Percentiles rank a stretch among this genome's conserved stretches.
Evolutionary conservation across 257 asterid species (phyloP).

Genomic region (Gentiana dahurica): DNA sequence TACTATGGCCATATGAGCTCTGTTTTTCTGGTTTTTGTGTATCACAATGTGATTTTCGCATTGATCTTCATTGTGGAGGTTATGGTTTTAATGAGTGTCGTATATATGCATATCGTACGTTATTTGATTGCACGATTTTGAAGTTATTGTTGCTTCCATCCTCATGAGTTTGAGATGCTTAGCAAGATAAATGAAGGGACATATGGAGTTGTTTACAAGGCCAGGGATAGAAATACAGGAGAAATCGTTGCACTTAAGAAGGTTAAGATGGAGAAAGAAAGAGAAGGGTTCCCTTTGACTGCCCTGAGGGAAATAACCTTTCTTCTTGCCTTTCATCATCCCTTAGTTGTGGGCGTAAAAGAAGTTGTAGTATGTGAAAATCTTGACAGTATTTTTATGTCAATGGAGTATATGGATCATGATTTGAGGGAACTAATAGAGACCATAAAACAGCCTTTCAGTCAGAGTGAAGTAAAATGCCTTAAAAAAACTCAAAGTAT

Average conservation of each 20-base stretch:
- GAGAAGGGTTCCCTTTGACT: conserved; percentile 86
- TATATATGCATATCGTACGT: too few species aligned
- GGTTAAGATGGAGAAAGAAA: conserved; percentile 85
- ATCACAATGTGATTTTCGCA: too few species aligned
- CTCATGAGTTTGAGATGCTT: conserved; percentile 61
- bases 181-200: conserved; percentile 92
- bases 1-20: too few species aligned
- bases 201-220: conserved; percentile 79
- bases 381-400: conserved; percentile 75
- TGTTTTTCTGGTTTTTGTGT: too few species aligned
- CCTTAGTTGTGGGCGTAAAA: conserved; percentile 75
- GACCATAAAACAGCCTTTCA: conserved; percentile 67
- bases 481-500: conserved; percentile 15
- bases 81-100: too few species aligned
- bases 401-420: conserved; percentile 96
- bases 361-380: conserved; percentile 74
- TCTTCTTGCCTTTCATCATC: conserved; percentile 68
- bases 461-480: conserved; percentile 82
- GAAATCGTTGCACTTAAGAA: conserved; percentile 86
- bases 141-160: too few species aligned
- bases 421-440: conserved; percentile 75
- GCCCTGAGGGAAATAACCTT: conserved; percentile 76
- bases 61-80: too few species aligned
- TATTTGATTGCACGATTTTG: too few species aligned
- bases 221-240: conserved; percentile 73